phyloP scores from a whole-genome alignment of 129 eudicot species.

The Lactuca saligna region DNA sequence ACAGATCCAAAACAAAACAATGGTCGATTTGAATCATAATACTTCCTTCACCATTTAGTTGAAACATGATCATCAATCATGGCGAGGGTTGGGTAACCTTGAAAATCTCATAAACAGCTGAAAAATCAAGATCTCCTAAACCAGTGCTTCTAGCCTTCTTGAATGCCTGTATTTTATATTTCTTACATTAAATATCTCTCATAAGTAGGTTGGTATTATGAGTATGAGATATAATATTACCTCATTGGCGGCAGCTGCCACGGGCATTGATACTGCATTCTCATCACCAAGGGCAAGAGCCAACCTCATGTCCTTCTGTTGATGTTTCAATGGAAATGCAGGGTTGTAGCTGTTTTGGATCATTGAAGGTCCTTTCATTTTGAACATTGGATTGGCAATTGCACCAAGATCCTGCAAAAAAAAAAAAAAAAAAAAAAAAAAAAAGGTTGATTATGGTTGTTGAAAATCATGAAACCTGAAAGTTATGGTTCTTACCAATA shows the following conservation, averaged over 20 bases:
- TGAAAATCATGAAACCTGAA: not conserved
- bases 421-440: no score
- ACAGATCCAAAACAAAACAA: constrained; percentile 1
- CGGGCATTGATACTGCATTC: constrained; percentile 85
- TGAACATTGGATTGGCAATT: constrained; percentile 96
- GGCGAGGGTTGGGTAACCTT: constrained; percentile 46
- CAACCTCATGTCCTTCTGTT: constrained; percentile 96
- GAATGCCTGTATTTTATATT: constrained; percentile 52
- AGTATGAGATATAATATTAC: constrained; percentile 26
- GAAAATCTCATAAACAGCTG: constrained; percentile 83
- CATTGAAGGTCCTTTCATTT: constrained; percentile 93
- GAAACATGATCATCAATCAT: no score
- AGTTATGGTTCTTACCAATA: constrained; percentile 54
- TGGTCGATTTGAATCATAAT: constrained; percentile 13
- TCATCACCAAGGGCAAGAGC: constrained; percentile 98
- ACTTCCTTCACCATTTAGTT: no score
- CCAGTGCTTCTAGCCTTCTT: constrained; percentile 90
- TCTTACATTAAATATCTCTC: not conserved
- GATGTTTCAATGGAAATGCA: constrained; percentile 96
- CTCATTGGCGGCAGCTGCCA: constrained; percentile 99
- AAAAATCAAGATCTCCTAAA: constrained; percentile 90
- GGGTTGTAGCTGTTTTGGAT: constrained; percentile 62
- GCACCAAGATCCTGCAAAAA: constrained; percentile 77
- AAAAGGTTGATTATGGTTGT: no score
- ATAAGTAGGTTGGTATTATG: not conserved